phyloP scores from a whole-genome alignment of 1,284 basidiomycete genomes.

The Austroboletus niveus region DNA sequence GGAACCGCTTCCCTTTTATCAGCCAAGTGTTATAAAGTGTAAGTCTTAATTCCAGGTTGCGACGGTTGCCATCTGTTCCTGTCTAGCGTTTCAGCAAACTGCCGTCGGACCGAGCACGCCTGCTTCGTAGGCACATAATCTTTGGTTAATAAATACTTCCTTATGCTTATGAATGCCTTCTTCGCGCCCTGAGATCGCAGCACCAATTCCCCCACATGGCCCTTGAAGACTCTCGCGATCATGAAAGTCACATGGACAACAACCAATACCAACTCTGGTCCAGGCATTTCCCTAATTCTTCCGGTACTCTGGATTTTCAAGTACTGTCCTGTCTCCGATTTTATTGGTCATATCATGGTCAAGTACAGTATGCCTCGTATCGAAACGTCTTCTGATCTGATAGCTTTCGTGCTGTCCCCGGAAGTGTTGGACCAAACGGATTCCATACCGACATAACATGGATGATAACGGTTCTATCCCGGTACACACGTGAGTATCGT shows the following conservation, averaged over 20 bases:
- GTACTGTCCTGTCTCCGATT: no score
- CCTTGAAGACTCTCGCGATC: neutral
- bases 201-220: neutral
- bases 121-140: no score
- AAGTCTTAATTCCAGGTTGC: no score
- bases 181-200: neutral
- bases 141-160: neutral
- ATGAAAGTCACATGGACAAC: neutral
- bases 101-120: neutral
- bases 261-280: neutral
- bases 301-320: neutral
- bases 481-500: no score
- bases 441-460: neutral
- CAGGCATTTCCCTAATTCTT: neutral
- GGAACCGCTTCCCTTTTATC: no score
- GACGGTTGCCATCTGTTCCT: neutral
- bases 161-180: neutral
- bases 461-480: no score
- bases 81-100: neutral
- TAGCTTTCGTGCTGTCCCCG: neutral
- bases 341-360: no score
- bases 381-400: neutral
- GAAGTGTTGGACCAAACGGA: neutral
- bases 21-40: no score
- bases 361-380: neutral